Percentiles rank a stretch among this genome's conserved stretches.
Conservation (phyloP, 192 early-diverging fungal species). For the Coemansia sp. region DNA sequence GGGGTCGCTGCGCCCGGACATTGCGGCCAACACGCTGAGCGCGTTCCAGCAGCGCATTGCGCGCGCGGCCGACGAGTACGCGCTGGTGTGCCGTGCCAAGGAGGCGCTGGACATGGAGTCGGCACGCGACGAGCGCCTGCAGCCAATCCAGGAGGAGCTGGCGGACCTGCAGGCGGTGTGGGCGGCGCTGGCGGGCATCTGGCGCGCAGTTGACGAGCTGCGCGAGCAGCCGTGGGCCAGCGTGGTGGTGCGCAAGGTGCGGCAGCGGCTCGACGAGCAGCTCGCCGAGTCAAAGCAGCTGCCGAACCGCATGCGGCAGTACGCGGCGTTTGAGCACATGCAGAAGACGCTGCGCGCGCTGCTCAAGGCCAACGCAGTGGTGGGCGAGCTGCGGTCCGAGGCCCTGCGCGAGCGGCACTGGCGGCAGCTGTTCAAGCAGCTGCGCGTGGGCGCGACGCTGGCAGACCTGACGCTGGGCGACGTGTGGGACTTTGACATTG, state of each 20-base stretch:
- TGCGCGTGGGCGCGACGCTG: slow-evolving; percentile 69
- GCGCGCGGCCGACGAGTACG: slow-evolving; percentile 79
- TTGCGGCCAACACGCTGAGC: slow-evolving; percentile 73
- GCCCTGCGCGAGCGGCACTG: slow-evolving; percentile 96
- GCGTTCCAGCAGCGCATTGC: slow-evolving; percentile 81
- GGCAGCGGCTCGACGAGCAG: slow-evolving; percentile 79
- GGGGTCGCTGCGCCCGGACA: slow-evolving; percentile 84
- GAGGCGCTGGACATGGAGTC: slow-evolving; percentile 88
- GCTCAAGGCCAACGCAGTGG: slow-evolving; percentile 73
- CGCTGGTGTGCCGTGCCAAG: slow-evolving; percentile 85
- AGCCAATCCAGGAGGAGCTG: slow-evolving; percentile 87
- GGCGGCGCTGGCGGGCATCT: slow-evolving; percentile 74
- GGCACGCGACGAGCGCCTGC: slow-evolving; percentile 63
- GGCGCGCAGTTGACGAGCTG: slow-evolving; percentile 78
- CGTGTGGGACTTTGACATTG: slow-evolving; percentile 91
- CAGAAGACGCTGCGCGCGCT: slow-evolving; percentile 78
- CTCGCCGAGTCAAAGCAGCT: slow-evolving; percentile 81
- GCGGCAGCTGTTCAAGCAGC: slow-evolving; percentile 84
- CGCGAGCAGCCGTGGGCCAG: slow-evolving; percentile 84
- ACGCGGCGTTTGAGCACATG: slow-evolving; percentile 93
- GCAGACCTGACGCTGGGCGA: slow-evolving; percentile 90
- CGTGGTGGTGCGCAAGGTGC: slow-evolving; percentile 84
- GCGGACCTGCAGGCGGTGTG: slow-evolving; percentile 91
- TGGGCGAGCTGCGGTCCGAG: slow-evolving; percentile 92
- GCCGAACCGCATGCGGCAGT: slow-evolving; percentile 95